These are phyloP conservation scores for Capsella rubella DNA, from an alignment of 441 rosid species.

Conservation along the genomic window DNA sequence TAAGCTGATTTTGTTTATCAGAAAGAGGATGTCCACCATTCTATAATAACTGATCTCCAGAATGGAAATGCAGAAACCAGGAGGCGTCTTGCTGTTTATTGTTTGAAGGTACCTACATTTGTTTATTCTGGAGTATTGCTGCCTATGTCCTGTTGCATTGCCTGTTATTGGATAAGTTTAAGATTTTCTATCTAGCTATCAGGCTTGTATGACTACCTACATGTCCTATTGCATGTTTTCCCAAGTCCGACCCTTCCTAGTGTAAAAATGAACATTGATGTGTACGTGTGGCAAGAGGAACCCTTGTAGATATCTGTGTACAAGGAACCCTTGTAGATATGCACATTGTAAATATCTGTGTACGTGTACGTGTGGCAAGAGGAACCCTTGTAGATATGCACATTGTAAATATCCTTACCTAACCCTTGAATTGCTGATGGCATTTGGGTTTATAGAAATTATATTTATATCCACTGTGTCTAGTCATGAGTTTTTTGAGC, in stretches of 20 bases:
- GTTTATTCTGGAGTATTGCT: conserved; percentile 20
- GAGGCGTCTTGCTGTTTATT: conserved; percentile 98
- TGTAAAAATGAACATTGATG: conserved; percentile 15
- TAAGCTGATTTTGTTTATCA: conserved; percentile 48
- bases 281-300: conserved; percentile 17
- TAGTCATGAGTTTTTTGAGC: neutral
- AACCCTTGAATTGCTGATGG: neutral
- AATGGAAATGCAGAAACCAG: conserved; percentile 98
- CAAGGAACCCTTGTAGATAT: conserved; percentile 1
- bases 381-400: conserved; percentile 11
- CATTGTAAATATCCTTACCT: conserved; percentile 11
- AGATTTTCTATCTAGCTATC: conserved; percentile 19
- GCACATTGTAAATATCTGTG: conserved; percentile 3
- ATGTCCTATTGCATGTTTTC: conserved; percentile 33
- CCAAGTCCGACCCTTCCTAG: conserved; percentile 16
- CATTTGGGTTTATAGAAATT: conserved; percentile 2
- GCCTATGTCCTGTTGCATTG: conserved; percentile 8
- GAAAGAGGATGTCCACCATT: conserved; percentile 99
- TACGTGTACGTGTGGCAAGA: conserved; percentile 15
- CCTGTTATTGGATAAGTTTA: conserved; percentile 20
- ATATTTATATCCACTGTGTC: no score
- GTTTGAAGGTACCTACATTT: conserved; percentile 75
- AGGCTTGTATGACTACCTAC: conserved; percentile 20
- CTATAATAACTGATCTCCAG: conserved; percentile 98
- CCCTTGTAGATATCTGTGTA: no score